Conservation (phyloP, 2,329 filamentous ascomycete species). For the Aspergillus glaucus region DNA sequence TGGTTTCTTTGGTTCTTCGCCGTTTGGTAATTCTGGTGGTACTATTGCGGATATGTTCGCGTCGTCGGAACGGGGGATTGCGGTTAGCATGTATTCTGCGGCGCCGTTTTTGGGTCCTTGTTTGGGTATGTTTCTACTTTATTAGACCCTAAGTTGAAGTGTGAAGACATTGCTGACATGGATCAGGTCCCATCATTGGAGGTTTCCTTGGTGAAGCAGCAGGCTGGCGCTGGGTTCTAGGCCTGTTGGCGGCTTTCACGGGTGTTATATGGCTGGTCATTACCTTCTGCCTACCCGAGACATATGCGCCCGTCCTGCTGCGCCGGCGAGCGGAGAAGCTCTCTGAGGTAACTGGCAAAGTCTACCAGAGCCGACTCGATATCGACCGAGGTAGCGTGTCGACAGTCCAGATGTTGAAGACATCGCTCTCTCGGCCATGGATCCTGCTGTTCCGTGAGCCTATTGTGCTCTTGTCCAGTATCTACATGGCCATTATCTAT, state of each 20-base stretch:
- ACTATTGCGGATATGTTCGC: conserved; percentile 56
- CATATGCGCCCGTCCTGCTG: conserved; percentile 45
- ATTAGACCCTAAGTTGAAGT: background rate
- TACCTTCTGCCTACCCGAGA: conserved; percentile 21
- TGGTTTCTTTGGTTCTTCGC: conserved; percentile 54
- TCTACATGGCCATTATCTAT: conserved; percentile 20
- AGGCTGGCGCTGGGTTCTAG: conserved; percentile 64
- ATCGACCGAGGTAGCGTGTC: conserved; percentile 35
- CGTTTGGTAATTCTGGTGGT: conserved; percentile 55
- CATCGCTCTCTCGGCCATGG: conserved; percentile 43
- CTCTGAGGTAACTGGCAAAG: conserved; percentile 17
- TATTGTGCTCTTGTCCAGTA: conserved; percentile 14
- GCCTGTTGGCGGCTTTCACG: conserved; percentile 56
- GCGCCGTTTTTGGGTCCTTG: conserved; percentile 62
- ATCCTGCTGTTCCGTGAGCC: conserved; percentile 25
- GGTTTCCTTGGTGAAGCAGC: conserved; percentile 58
- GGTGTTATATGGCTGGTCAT: conserved; percentile 1
- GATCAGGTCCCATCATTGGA: conserved; percentile 54
- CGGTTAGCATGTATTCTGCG: conserved; percentile 59
- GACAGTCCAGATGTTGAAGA: conserved; percentile 33
- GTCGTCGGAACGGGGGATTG: conserved; percentile 47
- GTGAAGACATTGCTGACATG: background rate
- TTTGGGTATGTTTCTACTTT: conserved; percentile 20
- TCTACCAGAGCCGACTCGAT: conserved; percentile 33
- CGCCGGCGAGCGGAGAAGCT: conserved; percentile 40